These are phyloP conservation scores for Hibiscus mutabilis DNA, from an alignment of 345 rosid genomes.

Conservation along the genomic window DNA sequence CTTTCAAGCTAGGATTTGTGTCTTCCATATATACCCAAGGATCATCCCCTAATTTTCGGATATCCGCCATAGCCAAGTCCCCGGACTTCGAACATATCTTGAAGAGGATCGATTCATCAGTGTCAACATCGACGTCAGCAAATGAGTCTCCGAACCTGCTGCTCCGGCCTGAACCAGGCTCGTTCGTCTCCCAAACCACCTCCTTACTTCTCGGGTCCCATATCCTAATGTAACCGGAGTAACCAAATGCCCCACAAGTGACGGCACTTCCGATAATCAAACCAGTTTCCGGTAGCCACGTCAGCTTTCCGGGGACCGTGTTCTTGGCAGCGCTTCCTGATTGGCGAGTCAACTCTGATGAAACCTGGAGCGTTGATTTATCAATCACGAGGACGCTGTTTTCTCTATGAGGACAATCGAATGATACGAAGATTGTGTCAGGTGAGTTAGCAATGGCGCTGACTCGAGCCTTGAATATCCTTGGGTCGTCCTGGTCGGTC, in stretches of 20 bases:
- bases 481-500: slow-evolving; percentile 76
- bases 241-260: slow-evolving; percentile 1
- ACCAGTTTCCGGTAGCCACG: slow-evolving; percentile 53
- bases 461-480: slow-evolving; percentile 70
- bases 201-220: slow-evolving; percentile 41
- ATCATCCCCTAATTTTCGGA: slow-evolving; percentile 73
- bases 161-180: slow-evolving; percentile 95
- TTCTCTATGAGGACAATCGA: slow-evolving; percentile 75
- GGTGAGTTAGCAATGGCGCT: slow-evolving; percentile 54
- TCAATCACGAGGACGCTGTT: slow-evolving; percentile 63
- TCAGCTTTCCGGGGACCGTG: slow-evolving; percentile 56
- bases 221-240: slow-evolving; percentile 20
- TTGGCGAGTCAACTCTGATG: slow-evolving; percentile 54
- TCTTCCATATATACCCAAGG: slow-evolving; percentile 73
- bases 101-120: slow-evolving; percentile 42
- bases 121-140: slow-evolving; percentile 69
- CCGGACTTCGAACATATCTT: slow-evolving; percentile 88
- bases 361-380: slow-evolving; percentile 67
- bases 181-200: slow-evolving; percentile 82
- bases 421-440: slow-evolving; percentile 53
- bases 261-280: slow-evolving; percentile 48
- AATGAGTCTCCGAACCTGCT: slow-evolving; percentile 82
- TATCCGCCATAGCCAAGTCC: slow-evolving; percentile 76
- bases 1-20: slow-evolving; percentile 47
- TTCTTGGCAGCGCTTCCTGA: slow-evolving; percentile 59